Evolutionary conservation across 2,329 filamentous ascomycete genomes (phyloP), one percentile per base, ranked within the genome.

Genomic region (Colletotrichum orchidophilum): DNA sequence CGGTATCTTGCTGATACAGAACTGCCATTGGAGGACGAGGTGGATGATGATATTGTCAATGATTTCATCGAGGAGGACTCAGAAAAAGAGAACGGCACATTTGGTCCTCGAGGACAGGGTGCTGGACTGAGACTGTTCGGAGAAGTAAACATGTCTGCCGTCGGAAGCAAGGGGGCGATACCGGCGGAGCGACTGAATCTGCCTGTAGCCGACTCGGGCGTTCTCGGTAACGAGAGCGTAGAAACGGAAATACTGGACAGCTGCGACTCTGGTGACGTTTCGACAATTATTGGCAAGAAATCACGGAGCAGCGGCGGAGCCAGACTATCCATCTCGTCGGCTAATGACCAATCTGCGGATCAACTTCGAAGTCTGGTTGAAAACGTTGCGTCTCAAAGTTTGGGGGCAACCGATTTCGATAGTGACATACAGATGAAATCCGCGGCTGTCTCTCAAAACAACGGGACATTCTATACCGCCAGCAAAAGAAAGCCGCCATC

Each of bases 11-110:
- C 13, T 15, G 59, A 63, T 35, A 73, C 75, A 6, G 67, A 55
- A 74, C 76, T 76, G 73, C 74, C 59, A 53, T 60, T 77, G n/a
- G 75, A 71, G 42, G 81, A 81, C 27, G 77, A 77, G 63, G 71
- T 76, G 33, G 81, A 83, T 11, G 79, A 80, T 18, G 82, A 84
- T 52, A 75, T 82, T 11, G 77, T 85, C 2, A 81, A 82, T 66
- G 82, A 81, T 60, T 87, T 84, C 1, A 80, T 82, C 74, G 81
- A 82, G 73, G 94, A 93, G 74, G 92, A 94, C 71, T 94, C 92
- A 5, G 94, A 95, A 78, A 94, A 94, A 76, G 93, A 95, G 79
- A 95, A 94, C 8, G 88, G 89, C 60, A 92, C 92, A 80, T 90
- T 93, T 57, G 91, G 90, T 82, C 90, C 57, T 26, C 58, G 79